A percentile compares a stretch with the other conserved stretches of the same genome.
Evolutionary conservation across 441 rosid genomes (phyloP).

Genomic region (Populus trichocarpa): DNA sequence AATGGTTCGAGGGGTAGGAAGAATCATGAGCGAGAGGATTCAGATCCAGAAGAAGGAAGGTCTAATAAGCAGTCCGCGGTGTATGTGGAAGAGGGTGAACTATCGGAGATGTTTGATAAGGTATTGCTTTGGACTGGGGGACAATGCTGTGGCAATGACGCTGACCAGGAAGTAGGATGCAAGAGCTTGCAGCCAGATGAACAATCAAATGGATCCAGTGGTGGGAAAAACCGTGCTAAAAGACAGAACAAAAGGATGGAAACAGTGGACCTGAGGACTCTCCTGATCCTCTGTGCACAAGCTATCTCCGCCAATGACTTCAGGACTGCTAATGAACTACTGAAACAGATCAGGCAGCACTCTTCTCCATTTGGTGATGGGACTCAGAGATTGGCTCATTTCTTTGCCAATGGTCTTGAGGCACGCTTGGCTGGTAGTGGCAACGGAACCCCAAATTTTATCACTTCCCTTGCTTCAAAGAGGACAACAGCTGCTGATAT

Average conservation of each 20-base stretch:
- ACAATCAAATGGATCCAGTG: slow-evolving; percentile 24
- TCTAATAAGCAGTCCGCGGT: slow-evolving; percentile 52
- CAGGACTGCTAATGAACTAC: slow-evolving; percentile 55
- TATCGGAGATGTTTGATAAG: slow-evolving; percentile 58
- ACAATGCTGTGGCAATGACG: slow-evolving; percentile 13
- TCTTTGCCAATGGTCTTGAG: slow-evolving; percentile 79
- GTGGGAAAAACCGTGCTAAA: slow-evolving; percentile 30
- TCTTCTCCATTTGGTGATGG: slow-evolving; percentile 66
- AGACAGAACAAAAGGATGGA: slow-evolving; percentile 41
- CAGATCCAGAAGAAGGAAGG: slow-evolving; percentile 48
- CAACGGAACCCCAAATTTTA: slow-evolving; percentile 29
- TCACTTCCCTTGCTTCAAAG: slow-evolving; percentile 25
- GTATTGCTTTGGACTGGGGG: slow-evolving; percentile 43
- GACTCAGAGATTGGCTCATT: slow-evolving; percentile 71
- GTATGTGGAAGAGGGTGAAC: slow-evolving; percentile 41
- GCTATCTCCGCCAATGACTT: slow-evolving; percentile 54
- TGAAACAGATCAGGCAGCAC: slow-evolving; percentile 61
- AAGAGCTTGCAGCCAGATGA: slow-evolving; percentile 15
- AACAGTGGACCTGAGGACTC: slow-evolving; percentile 66
- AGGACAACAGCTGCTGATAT: slow-evolving; percentile 51
- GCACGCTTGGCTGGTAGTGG: slow-evolving; percentile 65
- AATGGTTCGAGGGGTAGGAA: slow-evolving; percentile 42
- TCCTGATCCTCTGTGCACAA: slow-evolving; percentile 67
- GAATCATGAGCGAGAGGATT: slow-evolving; percentile 44
- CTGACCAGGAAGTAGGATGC: slow-evolving; percentile 11